Conservation (phyloP, 2,329 filamentous ascomycete species). For the Cladophialophora carrionii region DNA sequence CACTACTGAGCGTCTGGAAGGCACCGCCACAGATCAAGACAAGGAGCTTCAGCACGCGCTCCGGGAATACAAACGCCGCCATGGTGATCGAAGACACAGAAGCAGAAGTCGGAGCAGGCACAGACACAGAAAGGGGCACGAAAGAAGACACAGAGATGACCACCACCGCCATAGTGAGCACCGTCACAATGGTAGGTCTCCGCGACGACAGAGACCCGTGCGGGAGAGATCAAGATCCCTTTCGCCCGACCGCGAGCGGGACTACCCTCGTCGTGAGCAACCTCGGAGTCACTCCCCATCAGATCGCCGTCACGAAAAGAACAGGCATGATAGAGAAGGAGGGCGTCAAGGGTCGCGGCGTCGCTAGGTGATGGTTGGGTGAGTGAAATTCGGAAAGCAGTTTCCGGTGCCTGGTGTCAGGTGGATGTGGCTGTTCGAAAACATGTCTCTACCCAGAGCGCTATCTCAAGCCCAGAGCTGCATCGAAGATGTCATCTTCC, state of each 20-base stretch:
- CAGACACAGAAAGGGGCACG: constrained; percentile 39
- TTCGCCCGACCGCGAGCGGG: constrained; percentile 25
- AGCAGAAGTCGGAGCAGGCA: constrained; percentile 40
- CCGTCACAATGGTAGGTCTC: constrained; percentile 40
- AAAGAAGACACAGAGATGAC: constrained; percentile 42
- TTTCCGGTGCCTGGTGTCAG: neutral
- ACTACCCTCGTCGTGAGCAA: constrained; percentile 19
- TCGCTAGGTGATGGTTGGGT: constrained; percentile 10
- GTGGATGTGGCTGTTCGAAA: neutral
- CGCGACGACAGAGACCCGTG: constrained; percentile 38
- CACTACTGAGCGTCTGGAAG: constrained; percentile 42
- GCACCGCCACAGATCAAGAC: constrained; percentile 36
- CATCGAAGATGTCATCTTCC: constrained; percentile 31
- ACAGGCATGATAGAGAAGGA: constrained; percentile 19
- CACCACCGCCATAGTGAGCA: constrained; percentile 44
- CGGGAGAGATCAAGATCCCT: constrained; percentile 39
- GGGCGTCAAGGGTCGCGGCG: constrained; percentile 17
- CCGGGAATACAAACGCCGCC: constrained; percentile 44
- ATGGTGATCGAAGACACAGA: constrained; percentile 38
- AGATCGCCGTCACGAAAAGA: constrained; percentile 14
- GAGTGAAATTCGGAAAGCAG: neutral
- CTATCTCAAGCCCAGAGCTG: constrained; percentile 19
- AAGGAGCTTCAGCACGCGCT: constrained; percentile 38
- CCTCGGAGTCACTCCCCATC: constrained; percentile 22
- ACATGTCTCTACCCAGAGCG: neutral